These are phyloP conservation scores for Earliella scabrosa DNA, from an alignment of 1,284 basidiomycete species.

Conservation along the genomic window DNA sequence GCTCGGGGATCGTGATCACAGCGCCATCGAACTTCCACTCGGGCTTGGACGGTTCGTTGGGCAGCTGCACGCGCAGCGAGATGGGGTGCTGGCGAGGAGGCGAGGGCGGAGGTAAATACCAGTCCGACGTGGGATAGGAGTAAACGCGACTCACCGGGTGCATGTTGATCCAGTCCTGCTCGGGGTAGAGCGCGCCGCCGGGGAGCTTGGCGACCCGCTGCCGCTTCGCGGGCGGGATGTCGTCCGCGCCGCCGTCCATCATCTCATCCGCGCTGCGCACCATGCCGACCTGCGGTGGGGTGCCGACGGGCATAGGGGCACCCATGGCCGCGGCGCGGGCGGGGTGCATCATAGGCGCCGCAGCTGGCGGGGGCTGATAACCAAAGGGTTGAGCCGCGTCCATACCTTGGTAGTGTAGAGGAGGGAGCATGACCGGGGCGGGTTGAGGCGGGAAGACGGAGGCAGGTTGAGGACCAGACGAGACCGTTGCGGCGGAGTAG, in stretches of 20 bases:
- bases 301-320: constrained; percentile 34
- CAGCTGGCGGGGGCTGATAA: constrained; percentile 64
- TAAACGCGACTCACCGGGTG: constrained; percentile 66
- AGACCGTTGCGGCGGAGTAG: constrained; percentile 75
- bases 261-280: constrained; percentile 81
- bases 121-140: not conserved
- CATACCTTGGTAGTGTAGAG: constrained; percentile 80
- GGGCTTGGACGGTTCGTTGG: constrained; percentile 77
- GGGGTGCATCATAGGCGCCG: constrained; percentile 34
- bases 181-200: constrained; percentile 79
- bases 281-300: constrained; percentile 59
- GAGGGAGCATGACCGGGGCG: constrained; percentile 79
- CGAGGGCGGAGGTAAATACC: too few relatives aligned
- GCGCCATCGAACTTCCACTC: constrained; percentile 92
- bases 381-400: constrained; percentile 79
- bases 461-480: constrained; percentile 81
- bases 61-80: constrained; percentile 81
- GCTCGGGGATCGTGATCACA: constrained; percentile 75
- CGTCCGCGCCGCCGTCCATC: constrained; percentile 64
- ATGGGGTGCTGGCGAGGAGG: constrained; percentile 69
- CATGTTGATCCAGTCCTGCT: constrained; percentile 86
- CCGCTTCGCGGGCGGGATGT: constrained; percentile 77
- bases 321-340: constrained; percentile 44
- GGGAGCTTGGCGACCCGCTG: constrained; percentile 83
- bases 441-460: constrained; percentile 62